Evolutionary conservation across 1,284 basidiomycete genomes (phyloP).

Genomic region (Cutaneotrichosporon curvatum): DNA sequence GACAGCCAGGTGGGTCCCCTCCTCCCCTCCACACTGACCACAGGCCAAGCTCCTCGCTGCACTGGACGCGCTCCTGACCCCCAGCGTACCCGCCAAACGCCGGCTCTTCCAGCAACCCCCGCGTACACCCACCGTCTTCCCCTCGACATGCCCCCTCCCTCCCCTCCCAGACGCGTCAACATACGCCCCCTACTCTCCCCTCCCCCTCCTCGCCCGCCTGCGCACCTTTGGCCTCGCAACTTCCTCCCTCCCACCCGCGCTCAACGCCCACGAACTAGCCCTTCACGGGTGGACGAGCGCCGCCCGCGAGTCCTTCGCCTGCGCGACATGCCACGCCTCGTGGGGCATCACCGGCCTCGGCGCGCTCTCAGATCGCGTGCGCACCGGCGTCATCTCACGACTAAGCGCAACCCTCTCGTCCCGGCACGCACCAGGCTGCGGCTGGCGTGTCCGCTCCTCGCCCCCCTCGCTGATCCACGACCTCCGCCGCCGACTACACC

Average conservation of each 20-base stretch:
- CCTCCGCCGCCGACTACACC: constrained; percentile 25
- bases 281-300: constrained; percentile 28
- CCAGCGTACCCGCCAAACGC: background rate
- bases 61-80: constrained; percentile 7
- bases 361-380: background rate
- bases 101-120: constrained; percentile 6
- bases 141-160: constrained; percentile 25
- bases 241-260: constrained; percentile 1
- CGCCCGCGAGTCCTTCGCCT: constrained; percentile 18
- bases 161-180: constrained; percentile 10
- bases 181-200: constrained; percentile 33
- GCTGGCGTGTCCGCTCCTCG: constrained; percentile 19
- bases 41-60: constrained; percentile 7
- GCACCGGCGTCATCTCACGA: constrained; percentile 24
- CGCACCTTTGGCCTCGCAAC: constrained; percentile 21
- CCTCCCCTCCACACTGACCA: background rate
- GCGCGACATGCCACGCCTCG: constrained; percentile 12
- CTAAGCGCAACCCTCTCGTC: constrained; percentile 14
- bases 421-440: constrained; percentile 24
- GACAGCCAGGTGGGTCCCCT: background rate
- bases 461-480: constrained; percentile 11
- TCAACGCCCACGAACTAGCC: constrained; percentile 20
- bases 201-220: constrained; percentile 30
- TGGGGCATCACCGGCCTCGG: constrained; percentile 12
- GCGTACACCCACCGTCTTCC: constrained; percentile 5